Percentiles rank a stretch among this genome's conserved stretches.
Evolutionary conservation across 1,284 basidiomycete species (phyloP).

Genomic region (Moniliophthora roreri): DNA sequence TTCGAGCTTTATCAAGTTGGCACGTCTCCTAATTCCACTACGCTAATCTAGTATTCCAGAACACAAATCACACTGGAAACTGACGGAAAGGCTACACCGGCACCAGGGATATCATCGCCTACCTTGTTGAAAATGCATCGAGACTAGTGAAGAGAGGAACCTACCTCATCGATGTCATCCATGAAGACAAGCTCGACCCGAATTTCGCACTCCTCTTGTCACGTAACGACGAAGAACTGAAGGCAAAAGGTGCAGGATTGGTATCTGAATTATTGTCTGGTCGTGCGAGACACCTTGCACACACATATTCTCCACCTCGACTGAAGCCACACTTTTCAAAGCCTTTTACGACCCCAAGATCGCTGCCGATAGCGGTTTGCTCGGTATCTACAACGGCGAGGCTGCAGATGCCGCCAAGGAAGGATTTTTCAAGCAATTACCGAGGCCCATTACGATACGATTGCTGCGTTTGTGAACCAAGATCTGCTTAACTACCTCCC

Average conservation of each 20-base stretch:
- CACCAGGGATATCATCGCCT: constrained; percentile 47
- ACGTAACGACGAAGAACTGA: constrained; percentile 53
- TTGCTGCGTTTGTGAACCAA: constrained; percentile 38
- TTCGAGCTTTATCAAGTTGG: constrained; percentile 55
- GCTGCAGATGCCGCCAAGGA: constrained; percentile 34
- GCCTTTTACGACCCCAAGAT: constrained; percentile 54
- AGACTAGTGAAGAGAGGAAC: constrained; percentile 36
- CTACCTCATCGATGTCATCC: constrained; percentile 43
- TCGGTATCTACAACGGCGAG: constrained; percentile 42
- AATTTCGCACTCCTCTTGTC: constrained; percentile 52
- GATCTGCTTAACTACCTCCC: constrained; percentile 42
- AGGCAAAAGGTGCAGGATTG: constrained; percentile 39
- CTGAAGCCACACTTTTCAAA: constrained; percentile 46
- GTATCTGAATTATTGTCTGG: constrained; percentile 40
- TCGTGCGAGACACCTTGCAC: constrained; percentile 38
- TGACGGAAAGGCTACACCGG: constrained; percentile 45
- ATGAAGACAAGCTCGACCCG: constrained; percentile 57
- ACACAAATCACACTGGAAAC: constrained; percentile 46
- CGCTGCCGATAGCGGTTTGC: constrained; percentile 42
- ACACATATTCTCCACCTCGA: constrained; percentile 35
- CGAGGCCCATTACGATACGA: constrained; percentile 37
- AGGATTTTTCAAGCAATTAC: constrained; percentile 41
- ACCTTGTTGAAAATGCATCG: constrained; percentile 46
- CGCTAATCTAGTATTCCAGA: constrained; percentile 31
- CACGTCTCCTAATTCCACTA: constrained; percentile 23